Conservation (phyloP, 2,329 filamentous ascomycete species). For the Westerdykella aurantiaca region DNA sequence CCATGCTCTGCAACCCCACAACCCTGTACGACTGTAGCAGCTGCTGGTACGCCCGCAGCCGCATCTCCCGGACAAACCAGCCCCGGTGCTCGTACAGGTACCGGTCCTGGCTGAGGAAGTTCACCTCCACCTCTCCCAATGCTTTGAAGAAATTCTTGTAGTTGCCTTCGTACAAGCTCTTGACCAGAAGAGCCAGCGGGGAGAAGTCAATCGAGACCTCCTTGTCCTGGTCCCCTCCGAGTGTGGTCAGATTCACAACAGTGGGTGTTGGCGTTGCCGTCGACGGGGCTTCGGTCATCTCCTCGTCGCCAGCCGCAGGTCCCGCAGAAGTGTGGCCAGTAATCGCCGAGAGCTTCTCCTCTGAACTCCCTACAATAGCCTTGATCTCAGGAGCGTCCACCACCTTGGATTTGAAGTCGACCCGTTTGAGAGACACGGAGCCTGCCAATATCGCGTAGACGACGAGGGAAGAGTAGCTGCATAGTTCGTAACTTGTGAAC, state of each 20-base stretch:
- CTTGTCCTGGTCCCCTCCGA: conserved; percentile 69
- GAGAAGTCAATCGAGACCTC: conserved; percentile 85
- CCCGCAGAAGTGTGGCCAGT: conserved; percentile 76
- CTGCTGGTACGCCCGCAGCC: conserved; percentile 91
- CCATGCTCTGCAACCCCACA: conserved; percentile 96
- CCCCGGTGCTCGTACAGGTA: conserved; percentile 93
- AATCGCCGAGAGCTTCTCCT: conserved; percentile 80
- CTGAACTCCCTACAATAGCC: conserved; percentile 83
- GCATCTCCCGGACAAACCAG: conserved; percentile 99
- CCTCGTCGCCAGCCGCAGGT: conserved; percentile 68
- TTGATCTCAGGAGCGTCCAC: conserved; percentile 98
- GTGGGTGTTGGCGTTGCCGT: conserved; percentile 53
- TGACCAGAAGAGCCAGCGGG: conserved; percentile 78
- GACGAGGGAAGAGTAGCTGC: conserved; percentile 90
- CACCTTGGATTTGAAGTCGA: conserved; percentile 98
- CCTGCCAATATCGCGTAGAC: conserved; percentile 94
- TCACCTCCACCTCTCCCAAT: conserved; percentile 82
- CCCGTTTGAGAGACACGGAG: conserved; percentile 87
- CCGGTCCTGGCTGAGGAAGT: conserved; percentile 88
- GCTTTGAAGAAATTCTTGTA: conserved; percentile 93
- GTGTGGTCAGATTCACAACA: conserved; percentile 80
- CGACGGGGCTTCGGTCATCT: conserved; percentile 59
- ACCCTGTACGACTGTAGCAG: conserved; percentile 95
- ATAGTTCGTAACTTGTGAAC: conserved; percentile 97
- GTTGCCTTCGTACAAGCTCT: conserved; percentile 86